Evolutionary conservation across 2,329 filamentous ascomycete species (phyloP).

Genomic region (Pyrenophora graminea): DNA sequence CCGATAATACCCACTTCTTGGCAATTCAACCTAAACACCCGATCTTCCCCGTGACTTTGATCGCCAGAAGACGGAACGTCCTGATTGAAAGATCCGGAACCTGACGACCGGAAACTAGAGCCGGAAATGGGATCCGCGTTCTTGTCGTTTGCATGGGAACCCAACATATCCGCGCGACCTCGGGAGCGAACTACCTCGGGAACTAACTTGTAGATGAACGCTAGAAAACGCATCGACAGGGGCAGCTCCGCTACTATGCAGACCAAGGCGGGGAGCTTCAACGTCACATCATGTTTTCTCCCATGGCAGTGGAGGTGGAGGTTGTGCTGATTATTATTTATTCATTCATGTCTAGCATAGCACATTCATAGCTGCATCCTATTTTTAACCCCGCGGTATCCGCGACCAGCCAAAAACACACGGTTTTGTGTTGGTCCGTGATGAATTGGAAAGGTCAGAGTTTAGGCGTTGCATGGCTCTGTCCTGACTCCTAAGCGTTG

Average conservation of each 20-base stretch:
- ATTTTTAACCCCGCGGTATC: constrained; percentile 20
- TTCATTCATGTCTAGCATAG: constrained; percentile 38
- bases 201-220: constrained; percentile 19
- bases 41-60: constrained; percentile 4
- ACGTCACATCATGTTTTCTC: constrained; percentile 7
- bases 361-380: constrained; percentile 19
- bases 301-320: constrained; percentile 10
- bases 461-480: constrained; percentile 41
- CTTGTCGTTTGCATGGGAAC: constrained; percentile 1
- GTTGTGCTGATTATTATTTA: constrained; percentile 27
- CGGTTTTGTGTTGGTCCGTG: constrained; percentile 3
- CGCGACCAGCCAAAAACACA: constrained; percentile 12
- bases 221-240: constrained; percentile 29
- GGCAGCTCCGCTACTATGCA: constrained; percentile 23
- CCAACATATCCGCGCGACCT: constrained; percentile 4
- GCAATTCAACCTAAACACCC: background rate
- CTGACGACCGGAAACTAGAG: background rate
- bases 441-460: constrained; percentile 28
- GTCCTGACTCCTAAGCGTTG: constrained; percentile 49
- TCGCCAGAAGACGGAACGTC: constrained; percentile 5
- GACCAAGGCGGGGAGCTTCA: constrained; percentile 16
- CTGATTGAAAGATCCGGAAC: background rate
- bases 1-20: constrained; percentile 4
- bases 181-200: constrained; percentile 19
- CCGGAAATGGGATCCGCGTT: constrained; percentile 6